These are phyloP conservation scores for Chaetoscypha palmicola DNA, from an alignment of 2,329 filamentous ascomycete genomes.

Conservation along the genomic window DNA sequence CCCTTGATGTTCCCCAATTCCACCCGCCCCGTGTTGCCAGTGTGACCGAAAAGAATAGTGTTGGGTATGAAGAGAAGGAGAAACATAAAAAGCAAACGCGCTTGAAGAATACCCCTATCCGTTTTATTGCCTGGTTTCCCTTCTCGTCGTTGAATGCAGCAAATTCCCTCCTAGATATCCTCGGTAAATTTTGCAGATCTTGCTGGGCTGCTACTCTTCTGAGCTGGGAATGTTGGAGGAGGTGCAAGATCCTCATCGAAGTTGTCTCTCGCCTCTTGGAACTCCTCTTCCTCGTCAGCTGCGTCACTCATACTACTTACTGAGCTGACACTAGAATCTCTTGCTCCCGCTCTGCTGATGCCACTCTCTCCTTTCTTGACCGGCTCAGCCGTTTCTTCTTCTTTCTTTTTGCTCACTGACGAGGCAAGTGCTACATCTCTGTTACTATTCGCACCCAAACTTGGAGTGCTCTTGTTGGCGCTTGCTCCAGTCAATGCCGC, in stretches of 20 bases:
- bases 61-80: not conserved
- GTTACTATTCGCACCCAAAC: conserved; percentile 19
- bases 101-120: not conserved
- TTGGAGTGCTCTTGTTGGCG: conserved; percentile 40
- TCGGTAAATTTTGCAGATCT: conserved; percentile 54
- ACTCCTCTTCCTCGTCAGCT: conserved; percentile 36
- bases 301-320: conserved; percentile 6
- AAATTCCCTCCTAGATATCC: conserved; percentile 36
- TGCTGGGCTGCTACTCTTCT: conserved; percentile 43
- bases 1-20: not conserved
- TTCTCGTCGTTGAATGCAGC: not conserved
- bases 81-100: not conserved
- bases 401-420: conserved; percentile 10
- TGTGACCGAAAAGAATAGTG: not conserved
- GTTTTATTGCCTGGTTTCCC: not conserved
- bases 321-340: conserved; percentile 6
- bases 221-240: conserved; percentile 27
- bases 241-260: conserved; percentile 38
- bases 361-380: not conserved
- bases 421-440: conserved; percentile 18
- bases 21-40: not conserved
- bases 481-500: conserved; percentile 39
- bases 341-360: conserved; percentile 2
- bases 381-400: not conserved
- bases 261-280: conserved; percentile 42